These are phyloP conservation scores for Hypoxylon subgilvum DNA, from an alignment of 495 filamentous ascomycete species.

Conservation along the genomic window DNA sequence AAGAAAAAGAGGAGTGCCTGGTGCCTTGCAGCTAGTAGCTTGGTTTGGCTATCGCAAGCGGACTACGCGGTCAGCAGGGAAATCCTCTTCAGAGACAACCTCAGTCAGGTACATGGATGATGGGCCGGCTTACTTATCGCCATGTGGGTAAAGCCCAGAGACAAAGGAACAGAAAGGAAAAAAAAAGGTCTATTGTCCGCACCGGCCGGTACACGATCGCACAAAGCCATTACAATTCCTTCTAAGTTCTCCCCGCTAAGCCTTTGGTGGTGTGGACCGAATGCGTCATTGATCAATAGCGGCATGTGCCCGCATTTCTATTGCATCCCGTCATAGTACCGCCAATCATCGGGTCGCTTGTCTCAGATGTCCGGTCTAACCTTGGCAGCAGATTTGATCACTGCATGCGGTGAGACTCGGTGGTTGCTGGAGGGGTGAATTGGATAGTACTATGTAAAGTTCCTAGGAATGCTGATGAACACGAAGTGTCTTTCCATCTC, in stretches of 20 bases:
- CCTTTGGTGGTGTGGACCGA: slow-evolving; percentile 28
- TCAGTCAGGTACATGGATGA: neutral
- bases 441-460: too few species aligned
- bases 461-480: slow-evolving; percentile 21
- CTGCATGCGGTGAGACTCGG: too few species aligned
- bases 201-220: slow-evolving; percentile 20
- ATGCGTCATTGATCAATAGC: slow-evolving; percentile 43
- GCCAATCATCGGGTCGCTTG: slow-evolving; percentile 33
- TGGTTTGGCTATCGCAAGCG: neutral
- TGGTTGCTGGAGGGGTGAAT: too few species aligned
- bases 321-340: slow-evolving; percentile 30
- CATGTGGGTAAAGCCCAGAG: neutral
- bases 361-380: slow-evolving; percentile 34
- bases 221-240: slow-evolving; percentile 23
- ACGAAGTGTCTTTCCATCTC: slow-evolving; percentile 1
- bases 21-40: slow-evolving; percentile 33
- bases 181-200: slow-evolving; percentile 31
- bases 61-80: slow-evolving; percentile 8
- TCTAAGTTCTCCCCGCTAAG: slow-evolving; percentile 11
- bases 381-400: slow-evolving; percentile 13
- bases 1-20: slow-evolving; percentile 26
- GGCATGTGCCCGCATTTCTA: slow-evolving; percentile 31
- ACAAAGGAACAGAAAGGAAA: neutral
- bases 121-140: neutral
- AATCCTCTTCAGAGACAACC: neutral